Evolutionary conservation across 345 rosid species (phyloP).

Genomic region (Iberis pinnata): DNA sequence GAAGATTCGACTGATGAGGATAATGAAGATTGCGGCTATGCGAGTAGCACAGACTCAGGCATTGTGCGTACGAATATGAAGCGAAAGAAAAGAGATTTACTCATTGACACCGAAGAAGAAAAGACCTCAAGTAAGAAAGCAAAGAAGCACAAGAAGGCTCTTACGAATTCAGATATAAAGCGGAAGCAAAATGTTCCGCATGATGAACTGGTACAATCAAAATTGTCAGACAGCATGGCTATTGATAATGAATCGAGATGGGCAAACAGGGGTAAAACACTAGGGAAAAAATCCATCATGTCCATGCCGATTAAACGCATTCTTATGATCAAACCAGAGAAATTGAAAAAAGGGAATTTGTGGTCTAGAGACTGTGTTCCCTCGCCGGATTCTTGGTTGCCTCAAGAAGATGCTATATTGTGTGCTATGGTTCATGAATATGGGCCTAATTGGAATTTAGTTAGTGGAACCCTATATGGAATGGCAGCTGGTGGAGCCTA

Average conservation of each 20-base stretch:
- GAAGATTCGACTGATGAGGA: constrained; percentile 35
- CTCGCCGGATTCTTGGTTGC: constrained; percentile 81
- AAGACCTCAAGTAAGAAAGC: constrained; percentile 65
- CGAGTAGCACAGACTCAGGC: constrained; percentile 50
- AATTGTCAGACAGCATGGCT: constrained; percentile 31
- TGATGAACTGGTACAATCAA: constrained; percentile 39
- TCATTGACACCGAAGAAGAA: constrained; percentile 40
- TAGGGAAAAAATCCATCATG: constrained; percentile 73
- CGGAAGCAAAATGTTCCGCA: constrained; percentile 35
- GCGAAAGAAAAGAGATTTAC: constrained; percentile 53
- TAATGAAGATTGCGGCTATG: constrained; percentile 42
- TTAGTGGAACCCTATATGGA: constrained; percentile 67
- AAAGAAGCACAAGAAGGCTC: constrained; percentile 56
- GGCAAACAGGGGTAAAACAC: constrained; percentile 56
- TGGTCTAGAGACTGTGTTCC: constrained; percentile 96
- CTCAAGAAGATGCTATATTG: constrained; percentile 96
- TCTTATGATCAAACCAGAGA: constrained; percentile 79
- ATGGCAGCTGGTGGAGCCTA: constrained; percentile 93
- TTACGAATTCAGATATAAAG: constrained; percentile 38
- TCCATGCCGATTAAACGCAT: constrained; percentile 78
- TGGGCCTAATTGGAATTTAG: constrained; percentile 88
- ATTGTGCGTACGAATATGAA: constrained; percentile 39
- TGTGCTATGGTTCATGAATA: constrained; percentile 99
- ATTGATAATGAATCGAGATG: constrained; percentile 61
- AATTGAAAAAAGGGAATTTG: constrained; percentile 76